Percentiles rank a stretch among this genome's conserved stretches.
Evolutionary conservation across 441 rosid species (phyloP).

Genomic region (Euphorbia celastroides): DNA sequence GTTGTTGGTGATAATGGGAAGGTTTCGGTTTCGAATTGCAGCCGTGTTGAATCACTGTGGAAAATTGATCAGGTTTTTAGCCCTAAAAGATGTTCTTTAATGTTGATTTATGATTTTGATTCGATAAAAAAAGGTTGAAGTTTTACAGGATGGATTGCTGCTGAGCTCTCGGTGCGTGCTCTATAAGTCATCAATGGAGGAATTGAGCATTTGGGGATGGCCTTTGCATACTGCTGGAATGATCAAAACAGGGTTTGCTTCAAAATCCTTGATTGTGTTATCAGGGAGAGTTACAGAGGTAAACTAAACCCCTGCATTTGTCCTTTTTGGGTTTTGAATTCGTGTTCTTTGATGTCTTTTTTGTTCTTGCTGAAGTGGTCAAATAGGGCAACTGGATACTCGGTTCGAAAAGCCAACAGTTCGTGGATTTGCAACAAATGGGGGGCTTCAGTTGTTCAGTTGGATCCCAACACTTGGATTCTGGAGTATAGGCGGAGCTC

Average conservation of each 20-base stretch:
- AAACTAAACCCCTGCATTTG: constrained; percentile 1
- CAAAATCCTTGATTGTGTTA: constrained; percentile 49
- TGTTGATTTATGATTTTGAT: neutral
- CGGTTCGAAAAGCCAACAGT: constrained; percentile 33
- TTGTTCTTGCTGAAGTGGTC: constrained; percentile 45
- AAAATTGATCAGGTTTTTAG: constrained; percentile 50
- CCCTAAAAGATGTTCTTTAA: neutral
- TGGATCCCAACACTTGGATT: constrained; percentile 74
- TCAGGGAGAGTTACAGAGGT: constrained; percentile 85
- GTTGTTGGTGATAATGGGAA: constrained; percentile 28
- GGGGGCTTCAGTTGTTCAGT: constrained; percentile 51
- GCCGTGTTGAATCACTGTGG: constrained; percentile 53
- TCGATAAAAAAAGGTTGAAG: constrained; percentile 5
- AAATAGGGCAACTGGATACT: constrained; percentile 45
- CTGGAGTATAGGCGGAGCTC: constrained; percentile 59
- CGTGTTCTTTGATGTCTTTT: neutral
- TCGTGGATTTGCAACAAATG: constrained; percentile 56
- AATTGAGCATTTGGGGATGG: constrained; percentile 93
- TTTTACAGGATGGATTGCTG: constrained; percentile 42
- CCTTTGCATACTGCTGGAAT: constrained; percentile 81
- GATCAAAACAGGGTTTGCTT: constrained; percentile 48
- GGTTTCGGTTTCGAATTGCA: constrained; percentile 47
- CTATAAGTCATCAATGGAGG: constrained; percentile 68
- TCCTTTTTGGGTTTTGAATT: neutral
- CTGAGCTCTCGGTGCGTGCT: constrained; percentile 58